Conservation (phyloP, 108 stramenopile genomes). For the Aurantiochytrium sp. region DNA sequence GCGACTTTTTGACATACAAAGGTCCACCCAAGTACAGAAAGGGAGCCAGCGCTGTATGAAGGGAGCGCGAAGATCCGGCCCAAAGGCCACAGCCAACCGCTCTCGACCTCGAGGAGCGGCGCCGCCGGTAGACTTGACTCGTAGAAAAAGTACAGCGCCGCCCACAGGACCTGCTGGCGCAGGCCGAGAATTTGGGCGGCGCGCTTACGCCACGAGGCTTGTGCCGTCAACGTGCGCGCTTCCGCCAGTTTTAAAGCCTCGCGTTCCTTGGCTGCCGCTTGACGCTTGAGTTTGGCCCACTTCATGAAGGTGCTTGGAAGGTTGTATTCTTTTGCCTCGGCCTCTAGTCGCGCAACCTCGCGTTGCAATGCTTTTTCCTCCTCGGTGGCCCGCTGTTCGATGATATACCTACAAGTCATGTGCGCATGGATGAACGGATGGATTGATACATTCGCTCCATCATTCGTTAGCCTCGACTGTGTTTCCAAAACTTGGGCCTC, state of each 20-base stretch:
- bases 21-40: neutral
- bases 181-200: neutral
- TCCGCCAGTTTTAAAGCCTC: neutral
- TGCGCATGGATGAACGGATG: neutral
- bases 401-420: neutral
- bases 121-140: neutral
- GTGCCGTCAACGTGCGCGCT: neutral
- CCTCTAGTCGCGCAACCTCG: neutral
- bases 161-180: neutral
- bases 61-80: neutral
- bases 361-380: neutral
- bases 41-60: neutral
- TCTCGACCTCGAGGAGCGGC: neutral
- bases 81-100: neutral
- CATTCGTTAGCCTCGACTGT: neutral
- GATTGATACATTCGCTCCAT: too few species aligned
- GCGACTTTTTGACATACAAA: neutral
- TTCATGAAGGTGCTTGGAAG: neutral
- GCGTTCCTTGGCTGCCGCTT: neutral
- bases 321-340: neutral
- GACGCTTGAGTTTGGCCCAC: neutral
- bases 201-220: neutral
- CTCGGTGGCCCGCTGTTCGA: neutral
- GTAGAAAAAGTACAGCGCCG: neutral
- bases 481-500: neutral